phyloP scores from a whole-genome alignment of 352 stramenopile species.

The Phytophthora aleatoria region DNA sequence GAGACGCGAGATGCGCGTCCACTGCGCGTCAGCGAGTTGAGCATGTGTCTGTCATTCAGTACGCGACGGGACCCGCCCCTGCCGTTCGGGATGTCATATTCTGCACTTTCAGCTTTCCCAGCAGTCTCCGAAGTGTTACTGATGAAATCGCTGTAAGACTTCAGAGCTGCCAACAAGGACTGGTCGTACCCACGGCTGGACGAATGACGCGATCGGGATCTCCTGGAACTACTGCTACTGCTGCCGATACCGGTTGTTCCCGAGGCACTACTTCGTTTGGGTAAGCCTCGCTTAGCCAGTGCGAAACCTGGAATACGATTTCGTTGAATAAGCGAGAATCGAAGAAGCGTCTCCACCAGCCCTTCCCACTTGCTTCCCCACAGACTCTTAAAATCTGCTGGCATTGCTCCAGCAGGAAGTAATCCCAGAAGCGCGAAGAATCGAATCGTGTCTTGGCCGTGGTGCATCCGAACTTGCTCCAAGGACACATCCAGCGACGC shows the following conservation, averaged over 20 bases:
- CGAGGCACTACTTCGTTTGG: constrained; percentile 45
- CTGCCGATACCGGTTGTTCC: constrained; percentile 29
- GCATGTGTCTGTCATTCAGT: constrained; percentile 48
- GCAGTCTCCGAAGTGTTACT: constrained; percentile 31
- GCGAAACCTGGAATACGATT: constrained; percentile 75
- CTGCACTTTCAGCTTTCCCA: constrained; percentile 32
- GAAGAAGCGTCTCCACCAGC: constrained; percentile 66
- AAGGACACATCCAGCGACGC: constrained; percentile 78
- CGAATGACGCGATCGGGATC: constrained; percentile 36
- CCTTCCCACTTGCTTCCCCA: constrained; percentile 71
- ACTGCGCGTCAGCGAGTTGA: constrained; percentile 76
- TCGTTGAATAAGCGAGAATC: constrained; percentile 78
- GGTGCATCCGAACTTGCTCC: constrained; percentile 71
- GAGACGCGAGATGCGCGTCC: constrained; percentile 55
- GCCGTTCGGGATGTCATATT: constrained; percentile 34
- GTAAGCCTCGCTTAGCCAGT: constrained; percentile 57
- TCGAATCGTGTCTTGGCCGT: constrained; percentile 67
- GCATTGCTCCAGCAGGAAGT: constrained; percentile 73
- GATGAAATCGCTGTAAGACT: constrained; percentile 77
- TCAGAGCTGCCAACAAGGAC: constrained; percentile 61
- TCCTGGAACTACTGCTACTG: constrained; percentile 30
- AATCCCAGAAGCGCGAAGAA: constrained; percentile 80
- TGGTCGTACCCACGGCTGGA: constrained; percentile 59
- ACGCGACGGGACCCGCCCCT: constrained; percentile 15
- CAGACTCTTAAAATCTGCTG: constrained; percentile 77